A percentile compares a stretch with the other conserved stretches of the same genome.
Conservation (phyloP, 2,329 filamentous ascomycete species). For the Diaporthe longicolla region DNA sequence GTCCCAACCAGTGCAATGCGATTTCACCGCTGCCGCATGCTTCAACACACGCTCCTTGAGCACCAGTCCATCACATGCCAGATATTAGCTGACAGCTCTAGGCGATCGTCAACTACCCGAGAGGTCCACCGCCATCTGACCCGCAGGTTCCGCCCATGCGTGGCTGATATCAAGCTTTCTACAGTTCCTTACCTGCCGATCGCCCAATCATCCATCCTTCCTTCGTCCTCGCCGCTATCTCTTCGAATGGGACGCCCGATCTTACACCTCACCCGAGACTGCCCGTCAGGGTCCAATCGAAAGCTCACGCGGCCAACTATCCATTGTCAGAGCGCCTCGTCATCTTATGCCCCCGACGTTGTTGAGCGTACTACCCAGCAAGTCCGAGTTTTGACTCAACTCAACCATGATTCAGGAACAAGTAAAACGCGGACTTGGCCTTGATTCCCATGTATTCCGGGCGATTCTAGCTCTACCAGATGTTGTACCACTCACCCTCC, state of each 20-base stretch:
- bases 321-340: neutral
- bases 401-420: neutral
- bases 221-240: neutral
- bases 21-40: too few species aligned
- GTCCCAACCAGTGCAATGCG: too few species aligned
- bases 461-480: neutral
- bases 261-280: neutral
- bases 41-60: too few species aligned
- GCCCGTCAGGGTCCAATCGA: neutral
- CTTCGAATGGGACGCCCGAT: neutral
- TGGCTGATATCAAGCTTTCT: conserved; percentile 5
- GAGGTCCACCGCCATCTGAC: too few species aligned
- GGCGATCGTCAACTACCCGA: neutral
- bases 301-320: neutral
- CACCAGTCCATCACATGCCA: neutral
- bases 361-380: neutral
- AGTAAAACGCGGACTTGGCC: too few species aligned
- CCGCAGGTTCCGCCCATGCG: neutral
- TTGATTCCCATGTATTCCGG: neutral
- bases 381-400: neutral
- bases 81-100: neutral
- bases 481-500: neutral
- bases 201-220: neutral
- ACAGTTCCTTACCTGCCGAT: conserved; percentile 3
- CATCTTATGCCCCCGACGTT: neutral